phyloP scores from a whole-genome alignment of 2,329 filamentous ascomycete species.

The Lecanosticta acicola region DNA sequence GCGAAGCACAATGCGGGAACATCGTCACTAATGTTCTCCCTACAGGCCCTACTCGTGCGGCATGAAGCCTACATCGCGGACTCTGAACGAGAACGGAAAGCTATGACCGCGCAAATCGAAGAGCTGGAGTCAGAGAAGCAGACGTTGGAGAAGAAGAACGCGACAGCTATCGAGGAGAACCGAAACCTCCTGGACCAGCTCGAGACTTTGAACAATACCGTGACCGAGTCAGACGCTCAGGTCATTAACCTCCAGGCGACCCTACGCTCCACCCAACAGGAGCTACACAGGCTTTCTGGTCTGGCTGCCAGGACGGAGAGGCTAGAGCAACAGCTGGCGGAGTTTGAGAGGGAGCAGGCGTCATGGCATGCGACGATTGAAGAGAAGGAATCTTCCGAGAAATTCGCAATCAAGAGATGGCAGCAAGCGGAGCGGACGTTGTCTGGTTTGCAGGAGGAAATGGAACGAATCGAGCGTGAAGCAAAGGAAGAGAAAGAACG shows the following conservation, averaged over 20 bases:
- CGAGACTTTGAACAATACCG: constrained; percentile 73
- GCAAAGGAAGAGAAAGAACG: constrained; percentile 72
- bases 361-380: constrained; percentile 62
- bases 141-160: constrained; percentile 68
- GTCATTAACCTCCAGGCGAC: constrained; percentile 71
- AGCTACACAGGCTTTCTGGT: constrained; percentile 66
- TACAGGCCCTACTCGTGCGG: constrained; percentile 82
- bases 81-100: constrained; percentile 75
- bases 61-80: constrained; percentile 94
- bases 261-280: constrained; percentile 69
- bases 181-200: constrained; percentile 73
- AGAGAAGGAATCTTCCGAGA: constrained; percentile 66
- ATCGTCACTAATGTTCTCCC: constrained; percentile 61
- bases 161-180: constrained; percentile 75
- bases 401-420: constrained; percentile 75
- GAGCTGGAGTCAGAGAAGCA: constrained; percentile 67
- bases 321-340: constrained; percentile 72
- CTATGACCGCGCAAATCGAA: constrained; percentile 67
- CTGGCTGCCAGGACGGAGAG: constrained; percentile 69
- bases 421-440: constrained; percentile 77
- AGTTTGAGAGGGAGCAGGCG: constrained; percentile 77
- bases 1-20: constrained; percentile 3
- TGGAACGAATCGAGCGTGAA: constrained; percentile 83
- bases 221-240: constrained; percentile 72
- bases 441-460: constrained; percentile 72